Conservation (phyloP, 192 early-diverging fungal species). For the Geosiphon pyriformis region DNA sequence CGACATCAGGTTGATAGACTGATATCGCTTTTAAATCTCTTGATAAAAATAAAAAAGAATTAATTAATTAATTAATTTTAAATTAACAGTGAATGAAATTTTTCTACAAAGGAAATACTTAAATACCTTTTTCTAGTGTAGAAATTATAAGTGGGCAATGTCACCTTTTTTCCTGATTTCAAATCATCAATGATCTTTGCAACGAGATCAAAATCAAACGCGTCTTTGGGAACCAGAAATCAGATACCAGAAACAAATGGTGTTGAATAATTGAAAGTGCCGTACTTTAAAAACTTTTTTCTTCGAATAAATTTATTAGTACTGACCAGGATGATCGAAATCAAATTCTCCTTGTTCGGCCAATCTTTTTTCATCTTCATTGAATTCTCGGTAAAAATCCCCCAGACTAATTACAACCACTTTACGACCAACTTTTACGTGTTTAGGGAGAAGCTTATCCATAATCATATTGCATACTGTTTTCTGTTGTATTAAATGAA, state of each 20-base stretch:
- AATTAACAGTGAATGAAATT: too few relatives aligned
- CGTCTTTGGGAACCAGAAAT: constrained; percentile 32
- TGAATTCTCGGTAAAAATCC: constrained; percentile 54
- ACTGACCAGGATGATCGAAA: constrained; percentile 53
- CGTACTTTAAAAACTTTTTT: too few relatives aligned
- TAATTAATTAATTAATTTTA: too few relatives aligned
- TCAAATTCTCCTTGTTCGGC: constrained; percentile 44
- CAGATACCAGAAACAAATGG: too few relatives aligned
- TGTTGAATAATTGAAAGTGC: background rate
- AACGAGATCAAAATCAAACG: constrained; percentile 67
- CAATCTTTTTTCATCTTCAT: constrained; percentile 37
- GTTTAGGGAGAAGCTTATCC: constrained; percentile 24
- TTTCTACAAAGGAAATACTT: too few relatives aligned
- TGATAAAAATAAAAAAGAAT: too few relatives aligned
- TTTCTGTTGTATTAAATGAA: constrained; percentile 22
- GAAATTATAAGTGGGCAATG: constrained; percentile 59
- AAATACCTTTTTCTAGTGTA: constrained; percentile 32
- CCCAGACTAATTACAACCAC: constrained; percentile 53
- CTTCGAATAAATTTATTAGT: too few relatives aligned
- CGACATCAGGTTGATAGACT: constrained; percentile 50
- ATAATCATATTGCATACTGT: constrained; percentile 41
- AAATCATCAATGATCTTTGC: constrained; percentile 44
- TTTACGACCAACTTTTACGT: constrained; percentile 24
- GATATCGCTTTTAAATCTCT: constrained; percentile 17
- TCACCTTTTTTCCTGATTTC: constrained; percentile 35